Evolutionary conservation across 768 basidiomycete genomes (phyloP), one percentile per base, ranked within the genome.

Genomic region (Lactarius pseudohatsudake): DNA sequence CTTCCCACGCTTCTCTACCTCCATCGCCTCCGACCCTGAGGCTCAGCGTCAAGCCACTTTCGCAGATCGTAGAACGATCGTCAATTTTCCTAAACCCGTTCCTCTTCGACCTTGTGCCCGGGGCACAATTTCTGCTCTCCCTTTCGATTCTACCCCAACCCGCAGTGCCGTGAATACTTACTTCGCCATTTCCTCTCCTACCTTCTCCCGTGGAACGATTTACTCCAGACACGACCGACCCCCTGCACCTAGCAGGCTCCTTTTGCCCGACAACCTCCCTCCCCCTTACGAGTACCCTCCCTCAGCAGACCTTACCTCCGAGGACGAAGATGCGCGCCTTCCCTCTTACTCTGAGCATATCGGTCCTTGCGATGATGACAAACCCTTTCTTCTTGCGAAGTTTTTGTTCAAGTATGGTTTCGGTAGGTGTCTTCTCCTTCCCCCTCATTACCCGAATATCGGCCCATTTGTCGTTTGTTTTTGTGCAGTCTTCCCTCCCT

Each of bases 381-480:
- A 81, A 73, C 81, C 79, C 36, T 68, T 73, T 45, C 82, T 82
- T 53, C 78, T 84, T 64, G 82, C 81, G 1, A 77, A 74, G 73
- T 79, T 80, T 69, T 75, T 84, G 45, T 84, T 84, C 77, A 81
- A 78, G 66, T 81, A 78, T 34, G 83, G 83, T 28, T 84, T 84
- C 71, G 34, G 83, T 84, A 68, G 73, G 83, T 28, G 50, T 78
- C 43, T 66, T 50, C 9, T 59, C 8, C n/a, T 47, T 55, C 45
- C 6, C 57, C 7, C 13, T 20, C 38, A 18, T 34, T 34, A 9
- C 1, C 7, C 8, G 22, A 22, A n/a, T 55, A 22, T 50, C 3
- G 41, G 59, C 61, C 41, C 13, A 22, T 53, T 53, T 26, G 50
- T 53, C 50, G 26, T 62, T 60, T 34, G 38, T 11, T 22, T 60